Evolutionary conservation across 83 land plant species (phyloP).

Genomic region (Picea abies): DNA sequence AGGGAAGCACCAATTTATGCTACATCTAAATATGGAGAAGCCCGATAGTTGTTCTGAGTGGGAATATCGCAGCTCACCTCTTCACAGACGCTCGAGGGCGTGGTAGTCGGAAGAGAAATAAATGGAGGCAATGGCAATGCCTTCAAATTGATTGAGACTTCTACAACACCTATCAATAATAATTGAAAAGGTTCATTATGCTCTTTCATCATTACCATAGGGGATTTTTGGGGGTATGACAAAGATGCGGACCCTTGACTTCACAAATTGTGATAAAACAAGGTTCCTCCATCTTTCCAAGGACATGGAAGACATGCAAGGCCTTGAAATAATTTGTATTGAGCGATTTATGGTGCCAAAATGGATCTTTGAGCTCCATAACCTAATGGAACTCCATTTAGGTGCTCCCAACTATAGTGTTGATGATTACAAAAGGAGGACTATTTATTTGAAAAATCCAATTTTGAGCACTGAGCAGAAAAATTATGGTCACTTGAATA

Average conservation of each 20-base stretch:
- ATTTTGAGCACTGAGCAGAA: too few relatives aligned
- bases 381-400: not conserved
- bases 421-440: not conserved
- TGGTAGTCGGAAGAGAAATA: too few relatives aligned
- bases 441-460: not conserved
- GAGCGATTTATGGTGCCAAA: not conserved
- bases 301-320: not conserved
- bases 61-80: not conserved
- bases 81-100: too few relatives aligned
- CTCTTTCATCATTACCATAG: too few relatives aligned
- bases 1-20: not conserved
- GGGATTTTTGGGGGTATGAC: not conserved
- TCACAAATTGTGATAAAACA: not conserved
- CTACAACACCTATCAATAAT: too few relatives aligned
- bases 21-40: not conserved
- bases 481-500: too few relatives aligned
- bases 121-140: too few relatives aligned
- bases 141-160: too few relatives aligned
- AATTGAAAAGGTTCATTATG: too few relatives aligned
- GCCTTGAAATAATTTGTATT: constrained; percentile 3
- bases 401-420: not conserved
- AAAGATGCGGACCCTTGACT: not conserved
- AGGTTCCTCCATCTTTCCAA: not conserved
- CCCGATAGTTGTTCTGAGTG: not conserved
- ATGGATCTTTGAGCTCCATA: not conserved